Evolutionary conservation across 2,329 filamentous ascomycete genomes (phyloP).

Genomic region (Apiospora sp.): DNA sequence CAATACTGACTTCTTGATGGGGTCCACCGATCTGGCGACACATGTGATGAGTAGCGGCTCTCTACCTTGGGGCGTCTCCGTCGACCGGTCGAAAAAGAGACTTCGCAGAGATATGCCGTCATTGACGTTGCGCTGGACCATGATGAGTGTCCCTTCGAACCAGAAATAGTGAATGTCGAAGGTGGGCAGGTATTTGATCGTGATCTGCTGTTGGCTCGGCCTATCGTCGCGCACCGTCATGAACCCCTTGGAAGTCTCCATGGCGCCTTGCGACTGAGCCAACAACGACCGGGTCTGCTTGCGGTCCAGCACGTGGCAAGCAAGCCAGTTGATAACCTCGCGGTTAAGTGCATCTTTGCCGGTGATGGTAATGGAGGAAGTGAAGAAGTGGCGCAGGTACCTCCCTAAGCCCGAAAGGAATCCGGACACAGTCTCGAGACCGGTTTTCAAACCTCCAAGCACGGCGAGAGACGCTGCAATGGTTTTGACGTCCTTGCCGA

Average conservation of each 20-base stretch:
- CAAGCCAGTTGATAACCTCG: conserved; percentile 18
- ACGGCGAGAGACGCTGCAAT: not conserved
- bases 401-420: not conserved
- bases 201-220: not conserved
- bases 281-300: not conserved
- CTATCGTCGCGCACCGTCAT: not conserved
- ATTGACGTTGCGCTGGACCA: not conserved
- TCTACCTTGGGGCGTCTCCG: not conserved
- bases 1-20: conserved; percentile 1
- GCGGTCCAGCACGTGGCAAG: not conserved
- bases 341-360: not conserved
- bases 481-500: not conserved
- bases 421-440: not conserved
- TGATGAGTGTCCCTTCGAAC: conserved; percentile 4
- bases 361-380: not conserved
- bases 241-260: too few relatives aligned
- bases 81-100: not conserved
- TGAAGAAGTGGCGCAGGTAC: conserved; percentile 3
- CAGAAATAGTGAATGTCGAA: not conserved
- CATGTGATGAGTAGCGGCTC: conserved; percentile 1
- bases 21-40: conserved; percentile 1
- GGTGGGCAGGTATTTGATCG: not conserved
- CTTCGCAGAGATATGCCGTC: not conserved
- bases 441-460: not conserved
- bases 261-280: not conserved